These are phyloP conservation scores for Quillaja saponaria DNA, from an alignment of 306 rosid genomes.

Conservation along the genomic window DNA sequence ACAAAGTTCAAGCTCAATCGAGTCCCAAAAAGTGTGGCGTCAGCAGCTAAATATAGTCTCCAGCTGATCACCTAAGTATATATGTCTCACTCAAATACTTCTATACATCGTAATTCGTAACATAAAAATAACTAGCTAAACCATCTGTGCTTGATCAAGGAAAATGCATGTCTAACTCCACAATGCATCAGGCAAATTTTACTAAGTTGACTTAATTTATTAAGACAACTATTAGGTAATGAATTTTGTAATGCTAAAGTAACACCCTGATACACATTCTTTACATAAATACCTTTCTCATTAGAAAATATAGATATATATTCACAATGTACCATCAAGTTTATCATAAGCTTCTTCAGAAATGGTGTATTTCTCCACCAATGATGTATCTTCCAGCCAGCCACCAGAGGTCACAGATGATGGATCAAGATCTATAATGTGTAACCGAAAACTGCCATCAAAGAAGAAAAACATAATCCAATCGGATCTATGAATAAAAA, in stretches of 20 bases:
- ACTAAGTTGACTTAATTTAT: constrained; percentile 12
- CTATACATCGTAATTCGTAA: too few species aligned
- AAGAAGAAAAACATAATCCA: constrained; percentile 17
- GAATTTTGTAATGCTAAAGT: constrained; percentile 15
- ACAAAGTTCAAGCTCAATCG: too few species aligned
- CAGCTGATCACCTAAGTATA: too few species aligned
- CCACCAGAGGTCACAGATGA: constrained; percentile 90
- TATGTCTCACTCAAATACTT: too few species aligned
- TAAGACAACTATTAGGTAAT: not conserved
- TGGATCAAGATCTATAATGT: constrained; percentile 80
- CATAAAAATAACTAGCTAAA: too few species aligned
- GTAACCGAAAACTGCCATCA: constrained; percentile 65
- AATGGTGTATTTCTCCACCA: constrained; percentile 79
- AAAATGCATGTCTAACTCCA: too few species aligned
- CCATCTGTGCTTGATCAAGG: too few species aligned
- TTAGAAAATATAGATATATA: not conserved
- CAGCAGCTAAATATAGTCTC: too few species aligned
- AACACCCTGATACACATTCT: not conserved
- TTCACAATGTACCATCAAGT: constrained; percentile 55
- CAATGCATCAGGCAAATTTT: not conserved
- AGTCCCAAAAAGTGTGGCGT: too few species aligned
- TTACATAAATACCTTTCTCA: not conserved
- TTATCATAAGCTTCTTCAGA: constrained; percentile 82
- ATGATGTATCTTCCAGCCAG: constrained; percentile 93
- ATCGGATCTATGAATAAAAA: constrained; percentile 15